Base-by-base conservation (phyloP, 306 rosid species). In the Lotus japonicus region DNA sequence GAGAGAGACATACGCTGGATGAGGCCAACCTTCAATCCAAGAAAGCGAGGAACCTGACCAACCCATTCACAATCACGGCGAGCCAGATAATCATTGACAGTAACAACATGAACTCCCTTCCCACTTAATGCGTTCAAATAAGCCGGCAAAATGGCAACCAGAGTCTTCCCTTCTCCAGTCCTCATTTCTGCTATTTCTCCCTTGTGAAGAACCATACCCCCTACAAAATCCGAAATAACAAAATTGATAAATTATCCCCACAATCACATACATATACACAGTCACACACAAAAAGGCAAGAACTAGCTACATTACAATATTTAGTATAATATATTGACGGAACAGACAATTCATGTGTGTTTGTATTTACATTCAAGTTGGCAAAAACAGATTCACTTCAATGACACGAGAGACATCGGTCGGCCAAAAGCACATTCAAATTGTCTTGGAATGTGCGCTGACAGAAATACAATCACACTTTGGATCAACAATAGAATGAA, bases 11-110 rank as follows among this genome's bases (percentile, higher is more conserved):
- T 90, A 94, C 95, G 98, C 77, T 94, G 98, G 72, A 94, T 94
- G 76, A 94, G 96, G 86, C 99, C 99, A 86, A 94, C 99, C 95
- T 90, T 90, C 91, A 94, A 71, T 68, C 98, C 97, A 74, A 94
- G 98, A 83, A 94, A 94, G 76, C 98, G 97, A 49, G 97, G 95
- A 71, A 94, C 95, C 81, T 94, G 98, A 73, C 97, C 98, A 74
- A 94, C 98, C 98, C 98, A 94, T 79, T 94, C 98, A 57, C 97
- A 90, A 73, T 94, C 98, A 4, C 97, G 81, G 28, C 97, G 87
- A 43, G 99, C 99, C 66, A 94, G 84, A 86, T 94, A 90, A 70
- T 94, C 99, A 35, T 94, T 94, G 60, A 94, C 97, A 38, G 99
- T 94, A 65, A 94, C 97, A 70, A 94, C 90, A 76, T 90, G 97